A percentile compares a stretch with the other conserved stretches of the same genome.
phyloP scores from a whole-genome alignment of 305 asterid species.

The Fraxinus baroniana region DNA sequence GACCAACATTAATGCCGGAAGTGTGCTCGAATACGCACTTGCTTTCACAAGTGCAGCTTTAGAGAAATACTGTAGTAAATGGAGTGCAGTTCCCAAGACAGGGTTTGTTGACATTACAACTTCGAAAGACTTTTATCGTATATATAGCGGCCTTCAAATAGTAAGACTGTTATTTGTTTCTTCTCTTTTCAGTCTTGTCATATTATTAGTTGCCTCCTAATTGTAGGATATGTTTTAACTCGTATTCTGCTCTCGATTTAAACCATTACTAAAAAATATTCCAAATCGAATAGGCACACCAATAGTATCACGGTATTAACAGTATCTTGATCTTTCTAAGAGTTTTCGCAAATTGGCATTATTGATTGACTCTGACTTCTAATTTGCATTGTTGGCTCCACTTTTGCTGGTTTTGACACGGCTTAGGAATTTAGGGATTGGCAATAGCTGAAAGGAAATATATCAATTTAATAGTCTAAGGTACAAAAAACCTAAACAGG shows the following conservation, averaged over 20 bases:
- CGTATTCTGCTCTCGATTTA: neutral
- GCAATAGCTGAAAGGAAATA: neutral
- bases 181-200: neutral
- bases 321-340: neutral
- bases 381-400: neutral
- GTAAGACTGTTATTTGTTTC: constrained; percentile 36
- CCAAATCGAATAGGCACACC: neutral
- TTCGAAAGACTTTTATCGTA: constrained; percentile 91
- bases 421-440: neutral
- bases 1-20: constrained; percentile 89
- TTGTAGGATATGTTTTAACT: neutral
- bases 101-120: constrained; percentile 96
- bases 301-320: neutral
- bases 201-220: neutral
- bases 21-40: constrained; percentile 93
- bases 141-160: constrained; percentile 91
- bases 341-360: neutral
- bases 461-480: neutral
- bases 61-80: constrained; percentile 89
- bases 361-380: neutral
- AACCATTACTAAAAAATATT: neutral
- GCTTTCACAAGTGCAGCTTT: constrained; percentile 97
- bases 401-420: neutral
- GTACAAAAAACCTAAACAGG: neutral
- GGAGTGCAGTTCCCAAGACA: constrained; percentile 92